A percentile compares a stretch with the other conserved stretches of the same genome.
Evolutionary conservation across 108 stramenopile genomes (phyloP).

Genomic region (Fistulifera pelliculosa): DNA sequence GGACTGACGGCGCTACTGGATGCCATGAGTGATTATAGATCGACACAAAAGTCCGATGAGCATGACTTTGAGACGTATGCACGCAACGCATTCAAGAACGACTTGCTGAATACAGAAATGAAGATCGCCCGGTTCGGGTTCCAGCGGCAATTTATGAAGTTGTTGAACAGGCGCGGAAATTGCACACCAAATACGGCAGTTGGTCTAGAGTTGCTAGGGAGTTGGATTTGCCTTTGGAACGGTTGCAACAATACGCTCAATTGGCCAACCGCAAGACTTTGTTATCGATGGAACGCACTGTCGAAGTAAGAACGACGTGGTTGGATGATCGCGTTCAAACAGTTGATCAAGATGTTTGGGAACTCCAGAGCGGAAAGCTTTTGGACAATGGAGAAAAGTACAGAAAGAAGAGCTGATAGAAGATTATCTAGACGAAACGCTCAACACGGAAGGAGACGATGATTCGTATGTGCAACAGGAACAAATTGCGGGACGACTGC

Average conservation of each 20-base stretch:
- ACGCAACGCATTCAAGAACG: slow-evolving; percentile 6
- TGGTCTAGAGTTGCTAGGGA: background rate
- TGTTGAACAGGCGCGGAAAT: background rate
- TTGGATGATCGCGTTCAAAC: slow-evolving; percentile 15
- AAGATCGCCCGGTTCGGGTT: slow-evolving; percentile 7
- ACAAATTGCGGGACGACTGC: slow-evolving; percentile 36
- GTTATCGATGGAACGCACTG: slow-evolving; percentile 25
- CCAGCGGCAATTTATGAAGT: background rate
- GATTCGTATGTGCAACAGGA: slow-evolving; percentile 36
- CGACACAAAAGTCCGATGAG: slow-evolving; percentile 9
- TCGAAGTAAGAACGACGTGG: slow-evolving; percentile 22
- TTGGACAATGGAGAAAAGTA: slow-evolving; percentile 14
- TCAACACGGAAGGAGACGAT: slow-evolving; percentile 41
- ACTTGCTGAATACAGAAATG: background rate
- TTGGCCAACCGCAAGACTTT: slow-evolving; percentile 10
- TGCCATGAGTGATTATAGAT: slow-evolving; percentile 32
- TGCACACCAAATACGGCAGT: background rate
- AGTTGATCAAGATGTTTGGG: slow-evolving; percentile 32
- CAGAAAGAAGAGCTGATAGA: slow-evolving; percentile 17
- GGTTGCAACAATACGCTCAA: slow-evolving; percentile 1
- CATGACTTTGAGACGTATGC: slow-evolving; percentile 39
- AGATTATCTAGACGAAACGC: slow-evolving; percentile 23
- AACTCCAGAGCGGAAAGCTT: slow-evolving; percentile 18
- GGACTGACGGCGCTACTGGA: slow-evolving; percentile 49
- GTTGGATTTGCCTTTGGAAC: slow-evolving; percentile 1